Evolutionary conservation across 2,329 filamentous ascomycete genomes (phyloP).

Genomic region (Knufia petricola): DNA sequence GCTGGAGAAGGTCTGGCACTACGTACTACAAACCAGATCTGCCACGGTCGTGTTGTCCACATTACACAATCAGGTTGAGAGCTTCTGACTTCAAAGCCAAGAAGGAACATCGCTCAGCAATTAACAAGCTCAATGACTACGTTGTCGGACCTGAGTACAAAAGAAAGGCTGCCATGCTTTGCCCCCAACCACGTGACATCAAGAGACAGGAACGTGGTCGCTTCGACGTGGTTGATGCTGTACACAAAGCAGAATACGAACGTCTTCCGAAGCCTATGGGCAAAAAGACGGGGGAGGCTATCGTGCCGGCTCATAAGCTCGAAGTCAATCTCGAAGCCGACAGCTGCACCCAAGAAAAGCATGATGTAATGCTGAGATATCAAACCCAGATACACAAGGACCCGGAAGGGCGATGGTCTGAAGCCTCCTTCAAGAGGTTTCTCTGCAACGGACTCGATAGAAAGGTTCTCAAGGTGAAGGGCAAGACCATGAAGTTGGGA

Average conservation of each 20-base stretch:
- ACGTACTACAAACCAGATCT: constrained; percentile 48
- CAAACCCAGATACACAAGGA: constrained; percentile 39
- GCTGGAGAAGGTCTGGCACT: constrained; percentile 42
- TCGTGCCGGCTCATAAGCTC: constrained; percentile 41
- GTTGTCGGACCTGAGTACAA: constrained; percentile 40
- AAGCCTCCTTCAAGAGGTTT: constrained; percentile 38
- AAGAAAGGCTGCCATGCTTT: constrained; percentile 35
- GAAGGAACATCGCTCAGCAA: constrained; percentile 38
- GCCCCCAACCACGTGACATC: constrained; percentile 33
- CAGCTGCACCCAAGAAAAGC: constrained; percentile 39
- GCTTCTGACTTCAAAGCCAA: constrained; percentile 35
- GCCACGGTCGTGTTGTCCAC: constrained; percentile 74
- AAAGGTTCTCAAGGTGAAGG: constrained; percentile 28
- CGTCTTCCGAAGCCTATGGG: constrained; percentile 36
- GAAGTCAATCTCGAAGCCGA: constrained; percentile 41
- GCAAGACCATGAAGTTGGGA: constrained; percentile 35
- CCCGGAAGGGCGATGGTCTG: constrained; percentile 34
- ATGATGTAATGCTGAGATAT: constrained; percentile 38
- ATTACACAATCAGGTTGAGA: constrained; percentile 50
- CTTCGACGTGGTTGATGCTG: constrained; percentile 34
- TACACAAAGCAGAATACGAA: constrained; percentile 38
- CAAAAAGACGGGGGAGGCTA: constrained; percentile 33
- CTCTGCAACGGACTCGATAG: constrained; percentile 38
- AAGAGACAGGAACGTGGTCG: constrained; percentile 30
- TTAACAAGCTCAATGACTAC: constrained; percentile 41